phyloP scores from a whole-genome alignment of 2,329 filamentous ascomycete species.

The Arthrinium phaeospermum region DNA sequence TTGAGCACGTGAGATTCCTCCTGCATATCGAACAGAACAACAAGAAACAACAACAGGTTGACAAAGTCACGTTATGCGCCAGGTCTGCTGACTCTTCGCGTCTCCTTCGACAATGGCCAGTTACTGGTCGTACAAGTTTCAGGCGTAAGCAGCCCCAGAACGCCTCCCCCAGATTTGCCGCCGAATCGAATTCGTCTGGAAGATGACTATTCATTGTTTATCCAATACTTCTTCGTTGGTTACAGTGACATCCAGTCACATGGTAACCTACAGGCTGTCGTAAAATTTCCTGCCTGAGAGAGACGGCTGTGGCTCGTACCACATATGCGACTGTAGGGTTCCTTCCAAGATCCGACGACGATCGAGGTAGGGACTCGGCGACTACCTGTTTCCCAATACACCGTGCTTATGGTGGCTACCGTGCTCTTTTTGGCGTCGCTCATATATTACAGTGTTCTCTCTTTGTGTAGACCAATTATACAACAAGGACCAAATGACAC shows the following conservation, averaged over 20 bases:
- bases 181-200: background rate
- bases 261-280: background rate
- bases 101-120: background rate
- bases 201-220: background rate
- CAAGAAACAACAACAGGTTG: background rate
- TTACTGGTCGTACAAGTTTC: conserved; percentile 2
- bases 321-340: background rate
- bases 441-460: background rate
- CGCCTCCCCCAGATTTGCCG: background rate
- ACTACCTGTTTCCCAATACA: background rate
- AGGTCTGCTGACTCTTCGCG: background rate
- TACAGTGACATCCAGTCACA: background rate
- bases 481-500: background rate
- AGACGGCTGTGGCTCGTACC: background rate
- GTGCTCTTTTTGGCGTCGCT: background rate
- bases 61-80: background rate
- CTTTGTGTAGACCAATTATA: background rate
- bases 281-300: background rate
- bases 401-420: background rate
- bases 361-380: background rate
- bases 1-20: background rate
- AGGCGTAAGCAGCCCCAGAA: conserved; percentile 2
- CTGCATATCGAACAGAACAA: background rate
- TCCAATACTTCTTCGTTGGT: background rate
- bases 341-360: background rate